Evolutionary conservation across 1,284 basidiomycete genomes (phyloP), one percentile per base, ranked within the genome.

Genomic region (Lentinula novae-zelandiae): DNA sequence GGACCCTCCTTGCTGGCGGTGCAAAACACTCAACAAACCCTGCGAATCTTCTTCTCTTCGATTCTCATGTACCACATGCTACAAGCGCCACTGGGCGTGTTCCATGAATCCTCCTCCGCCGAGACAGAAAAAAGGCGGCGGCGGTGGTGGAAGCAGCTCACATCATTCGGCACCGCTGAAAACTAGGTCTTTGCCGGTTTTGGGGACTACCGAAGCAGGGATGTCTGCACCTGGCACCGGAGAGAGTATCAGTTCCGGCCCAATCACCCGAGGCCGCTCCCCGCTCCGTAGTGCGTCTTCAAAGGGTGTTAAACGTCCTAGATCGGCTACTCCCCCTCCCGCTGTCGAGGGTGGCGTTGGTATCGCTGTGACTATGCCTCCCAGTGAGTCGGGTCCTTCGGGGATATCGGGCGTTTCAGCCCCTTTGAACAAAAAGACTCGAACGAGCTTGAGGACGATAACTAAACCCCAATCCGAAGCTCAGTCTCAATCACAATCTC

Each of bases 1-100:
- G 57, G 57, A 58, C n/a, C 57, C 57, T 17, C 57, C 57, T 1
- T 58, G 57, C 51, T 58, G 57, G 57, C 38, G 57, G 20, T 58
- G 57, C 27, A 58, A 52, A 51, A 15, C 49, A 6, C 57, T 58
- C 6, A 33, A 58, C 34, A 52, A 58, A 44, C 57, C 57, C 17
- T 58, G 57, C 33, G 49, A 58, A n/a, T 36, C 50, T 3, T 58
- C 57, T 17, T 58, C 57, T 12, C 38, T 58, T 5, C 49, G 57
- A 3, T 58, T 44, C 13, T 51, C 48, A 6, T 58, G 57, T 20
- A 58, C 39, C 12, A 58, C 27, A n/a, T 58, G 57, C 33, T 58
- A 58, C 38, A 58, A 58, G 20, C 48, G 57, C 17, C 57, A 58
- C 38, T 58, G 57, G 57, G 57, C 57, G 6, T 58, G 57, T 39